Evolutionary conservation across 805 yeast species (phyloP).

Genomic region (Starmerella etchellsii): DNA sequence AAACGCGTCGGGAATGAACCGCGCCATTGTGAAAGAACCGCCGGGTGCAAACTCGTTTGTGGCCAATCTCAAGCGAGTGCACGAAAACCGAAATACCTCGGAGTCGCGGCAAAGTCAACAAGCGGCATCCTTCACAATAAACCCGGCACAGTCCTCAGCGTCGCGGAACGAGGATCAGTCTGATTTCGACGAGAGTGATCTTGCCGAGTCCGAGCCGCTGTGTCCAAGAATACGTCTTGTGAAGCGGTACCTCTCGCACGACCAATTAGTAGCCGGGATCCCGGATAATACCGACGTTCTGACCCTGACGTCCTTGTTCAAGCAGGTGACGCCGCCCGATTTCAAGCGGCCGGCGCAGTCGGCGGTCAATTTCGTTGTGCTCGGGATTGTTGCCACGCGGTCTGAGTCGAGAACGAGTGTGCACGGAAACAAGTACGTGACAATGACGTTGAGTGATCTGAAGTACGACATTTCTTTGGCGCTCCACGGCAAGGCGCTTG

Average conservation of each 20-base stretch:
- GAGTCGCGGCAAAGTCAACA: not conserved
- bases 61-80: not conserved
- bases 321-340: constrained; percentile 51
- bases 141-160: not conserved
- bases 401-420: constrained; percentile 35
- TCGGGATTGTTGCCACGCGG: constrained; percentile 57
- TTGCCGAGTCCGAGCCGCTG: constrained; percentile 6
- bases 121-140: not conserved
- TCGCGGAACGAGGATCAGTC: not conserved
- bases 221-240: constrained; percentile 15
- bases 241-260: constrained; percentile 11
- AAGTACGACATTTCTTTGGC: constrained; percentile 45
- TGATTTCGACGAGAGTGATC: constrained; percentile 1
- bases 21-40: no score
- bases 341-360: constrained; percentile 50
- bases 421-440: constrained; percentile 41
- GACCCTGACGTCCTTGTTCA: constrained; percentile 12
- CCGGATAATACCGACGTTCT: constrained; percentile 12
- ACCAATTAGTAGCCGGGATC: constrained; percentile 2
- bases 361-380: constrained; percentile 55
- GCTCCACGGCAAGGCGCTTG: constrained; percentile 55
- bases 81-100: not conserved
- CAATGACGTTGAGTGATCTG: constrained; percentile 56
- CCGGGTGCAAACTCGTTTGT: constrained; percentile 1
- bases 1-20: no score